phyloP scores from a whole-genome alignment of 164 flowering plant genomes.

The Chimonanthus praecox region DNA sequence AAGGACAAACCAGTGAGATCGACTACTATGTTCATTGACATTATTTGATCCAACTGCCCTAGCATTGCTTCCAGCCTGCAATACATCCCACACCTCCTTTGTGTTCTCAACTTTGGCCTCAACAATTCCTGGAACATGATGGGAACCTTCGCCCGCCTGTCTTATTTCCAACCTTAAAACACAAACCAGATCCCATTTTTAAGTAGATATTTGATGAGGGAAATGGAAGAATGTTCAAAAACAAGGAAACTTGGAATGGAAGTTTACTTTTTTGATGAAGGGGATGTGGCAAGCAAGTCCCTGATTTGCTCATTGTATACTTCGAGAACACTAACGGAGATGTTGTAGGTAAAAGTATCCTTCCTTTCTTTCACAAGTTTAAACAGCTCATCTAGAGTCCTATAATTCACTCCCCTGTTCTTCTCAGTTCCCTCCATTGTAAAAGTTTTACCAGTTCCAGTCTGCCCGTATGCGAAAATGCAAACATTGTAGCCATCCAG shows the following conservation, averaged over 20 bases:
- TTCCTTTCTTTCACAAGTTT: constrained; percentile 46
- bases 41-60: constrained; percentile 83
- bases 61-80: constrained; percentile 79
- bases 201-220: not conserved
- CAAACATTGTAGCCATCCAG: constrained; percentile 94
- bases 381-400: constrained; percentile 74
- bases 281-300: constrained; percentile 64
- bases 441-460: constrained; percentile 92
- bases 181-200: not conserved
- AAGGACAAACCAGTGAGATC: constrained; percentile 77
- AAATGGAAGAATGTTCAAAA: not conserved
- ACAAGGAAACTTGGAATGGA: not conserved
- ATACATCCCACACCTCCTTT: constrained; percentile 70
- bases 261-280: constrained; percentile 60
- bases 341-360: constrained; percentile 46
- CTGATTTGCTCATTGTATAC: constrained; percentile 91
- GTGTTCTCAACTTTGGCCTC: constrained; percentile 72
- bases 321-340: constrained; percentile 89
- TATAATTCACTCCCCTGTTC: constrained; percentile 80
- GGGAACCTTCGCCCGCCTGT: constrained; percentile 77
- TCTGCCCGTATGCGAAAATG: constrained; percentile 93
- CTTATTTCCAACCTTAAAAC: constrained; percentile 73
- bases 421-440: constrained; percentile 87
- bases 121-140: constrained; percentile 79
- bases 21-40: constrained; percentile 88